phyloP scores from a whole-genome alignment of 2,329 filamentous ascomycete species.

The Hymenoscyphus occultus region DNA sequence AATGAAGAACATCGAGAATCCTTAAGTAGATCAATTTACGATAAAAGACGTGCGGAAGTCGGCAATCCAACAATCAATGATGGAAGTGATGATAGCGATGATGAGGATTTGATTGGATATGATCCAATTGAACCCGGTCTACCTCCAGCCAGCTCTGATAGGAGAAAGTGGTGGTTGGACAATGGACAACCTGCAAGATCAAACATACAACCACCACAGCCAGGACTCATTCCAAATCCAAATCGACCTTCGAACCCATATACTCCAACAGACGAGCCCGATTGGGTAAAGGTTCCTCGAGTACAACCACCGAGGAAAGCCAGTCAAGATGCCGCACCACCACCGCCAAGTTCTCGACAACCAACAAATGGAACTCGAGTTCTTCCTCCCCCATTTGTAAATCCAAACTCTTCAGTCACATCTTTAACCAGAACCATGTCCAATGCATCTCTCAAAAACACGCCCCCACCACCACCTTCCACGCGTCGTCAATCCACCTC shows the following conservation, averaged over 20 bases:
- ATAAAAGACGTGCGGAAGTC: constrained; percentile 61
- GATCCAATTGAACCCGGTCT: constrained; percentile 78
- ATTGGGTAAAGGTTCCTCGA: constrained; percentile 72
- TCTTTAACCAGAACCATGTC: constrained; percentile 22
- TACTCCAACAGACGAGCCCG: constrained; percentile 66
- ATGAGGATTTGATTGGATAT: constrained; percentile 79
- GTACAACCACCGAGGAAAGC: constrained; percentile 14
- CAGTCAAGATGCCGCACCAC: constrained; percentile 13
- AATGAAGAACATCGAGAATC: constrained; percentile 70
- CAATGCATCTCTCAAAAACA: constrained; percentile 19
- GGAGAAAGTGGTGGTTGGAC: constrained; percentile 69
- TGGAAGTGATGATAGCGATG: constrained; percentile 61
- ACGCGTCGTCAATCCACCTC: constrained; percentile 29
- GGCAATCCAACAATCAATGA: constrained; percentile 59
- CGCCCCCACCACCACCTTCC: constrained; percentile 17
- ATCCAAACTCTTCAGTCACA: constrained; percentile 16
- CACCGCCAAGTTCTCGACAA: constrained; percentile 20
- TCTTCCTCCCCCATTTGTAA: constrained; percentile 33
- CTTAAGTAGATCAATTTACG: constrained; percentile 74
- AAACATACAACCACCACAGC: constrained; percentile 62
- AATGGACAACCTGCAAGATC: constrained; percentile 74
- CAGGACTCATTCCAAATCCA: constrained; percentile 65
- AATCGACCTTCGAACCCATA: constrained; percentile 81
- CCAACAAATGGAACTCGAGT: constrained; percentile 27
- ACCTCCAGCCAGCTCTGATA: constrained; percentile 64